Evolutionary conservation across 768 basidiomycete genomes (phyloP).

Genomic region (Pisolithus orientalis): DNA sequence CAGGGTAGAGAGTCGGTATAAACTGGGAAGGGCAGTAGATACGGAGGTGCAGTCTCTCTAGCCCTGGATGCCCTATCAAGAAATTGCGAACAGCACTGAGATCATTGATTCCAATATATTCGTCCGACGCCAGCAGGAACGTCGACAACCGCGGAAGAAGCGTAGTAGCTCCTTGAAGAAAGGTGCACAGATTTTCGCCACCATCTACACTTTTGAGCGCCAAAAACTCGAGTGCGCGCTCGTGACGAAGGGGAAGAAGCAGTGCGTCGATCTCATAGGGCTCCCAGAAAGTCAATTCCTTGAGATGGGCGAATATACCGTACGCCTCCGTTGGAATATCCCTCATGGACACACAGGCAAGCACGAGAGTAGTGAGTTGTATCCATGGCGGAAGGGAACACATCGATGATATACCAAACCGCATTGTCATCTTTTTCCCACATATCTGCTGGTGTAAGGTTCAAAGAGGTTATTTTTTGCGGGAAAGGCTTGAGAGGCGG

Average conservation of each 20-base stretch:
- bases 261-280: not conserved
- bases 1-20: not conserved
- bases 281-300: not conserved
- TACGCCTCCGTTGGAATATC: not conserved
- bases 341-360: not conserved
- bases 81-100: not conserved
- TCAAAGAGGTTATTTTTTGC: not conserved
- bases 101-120: not conserved
- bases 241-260: not conserved
- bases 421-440: not conserved
- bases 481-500: not conserved
- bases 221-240: not conserved
- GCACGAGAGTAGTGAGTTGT: not conserved
- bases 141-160: not conserved
- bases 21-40: not conserved
- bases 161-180: not conserved
- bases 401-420: not conserved
- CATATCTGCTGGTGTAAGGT: not conserved
- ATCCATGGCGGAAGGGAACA: not conserved
- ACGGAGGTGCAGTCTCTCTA: not conserved
- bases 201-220: not conserved
- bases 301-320: not conserved
- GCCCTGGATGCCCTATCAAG: not conserved
- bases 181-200: not conserved
- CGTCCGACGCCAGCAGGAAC: not conserved